Conservation (phyloP, 2,329 filamentous ascomycete genomes). For the Penicillium sp. region DNA sequence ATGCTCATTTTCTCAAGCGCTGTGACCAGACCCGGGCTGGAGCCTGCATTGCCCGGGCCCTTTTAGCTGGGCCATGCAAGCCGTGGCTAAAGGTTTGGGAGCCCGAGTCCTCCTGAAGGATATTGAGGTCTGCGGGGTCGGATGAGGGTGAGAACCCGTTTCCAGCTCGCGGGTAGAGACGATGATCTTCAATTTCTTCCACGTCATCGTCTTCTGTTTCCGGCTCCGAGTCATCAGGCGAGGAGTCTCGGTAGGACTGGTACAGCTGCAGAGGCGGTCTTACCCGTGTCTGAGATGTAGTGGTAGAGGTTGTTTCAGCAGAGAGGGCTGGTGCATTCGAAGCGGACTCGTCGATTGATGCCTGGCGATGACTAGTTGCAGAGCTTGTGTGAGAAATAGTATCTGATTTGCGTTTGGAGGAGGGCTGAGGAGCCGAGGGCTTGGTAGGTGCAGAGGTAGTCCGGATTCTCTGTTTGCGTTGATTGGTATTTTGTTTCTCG, state of each 20-base stretch:
- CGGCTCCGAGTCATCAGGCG: neutral
- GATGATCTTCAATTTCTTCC: constrained; percentile 53
- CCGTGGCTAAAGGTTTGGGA: constrained; percentile 57
- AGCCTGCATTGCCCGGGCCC: constrained; percentile 4
- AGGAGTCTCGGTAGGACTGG: neutral
- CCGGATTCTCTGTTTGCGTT: neutral
- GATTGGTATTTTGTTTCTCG: neutral
- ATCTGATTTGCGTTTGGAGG: too few relatives aligned
- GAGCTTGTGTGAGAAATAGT: too few relatives aligned
- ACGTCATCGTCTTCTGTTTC: constrained; percentile 41
- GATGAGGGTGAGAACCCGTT: constrained; percentile 58
- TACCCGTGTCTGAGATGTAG: neutral
- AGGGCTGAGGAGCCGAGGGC: too few relatives aligned
- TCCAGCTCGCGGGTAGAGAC: constrained; percentile 62
- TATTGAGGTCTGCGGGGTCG: constrained; percentile 59
- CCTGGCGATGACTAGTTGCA: too few relatives aligned
- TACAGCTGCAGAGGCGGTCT: neutral
- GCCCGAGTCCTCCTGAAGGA: constrained; percentile 59
- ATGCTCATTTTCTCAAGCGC: too few relatives aligned
- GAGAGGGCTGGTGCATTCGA: too few relatives aligned
- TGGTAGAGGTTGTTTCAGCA: neutral
- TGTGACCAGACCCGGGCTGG: constrained; percentile 1
- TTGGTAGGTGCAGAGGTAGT: neutral
- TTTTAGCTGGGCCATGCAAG: constrained; percentile 23
- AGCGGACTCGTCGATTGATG: too few relatives aligned